phyloP scores from a whole-genome alignment of 129 eudicot genomes.

The Lonicera japonica region DNA sequence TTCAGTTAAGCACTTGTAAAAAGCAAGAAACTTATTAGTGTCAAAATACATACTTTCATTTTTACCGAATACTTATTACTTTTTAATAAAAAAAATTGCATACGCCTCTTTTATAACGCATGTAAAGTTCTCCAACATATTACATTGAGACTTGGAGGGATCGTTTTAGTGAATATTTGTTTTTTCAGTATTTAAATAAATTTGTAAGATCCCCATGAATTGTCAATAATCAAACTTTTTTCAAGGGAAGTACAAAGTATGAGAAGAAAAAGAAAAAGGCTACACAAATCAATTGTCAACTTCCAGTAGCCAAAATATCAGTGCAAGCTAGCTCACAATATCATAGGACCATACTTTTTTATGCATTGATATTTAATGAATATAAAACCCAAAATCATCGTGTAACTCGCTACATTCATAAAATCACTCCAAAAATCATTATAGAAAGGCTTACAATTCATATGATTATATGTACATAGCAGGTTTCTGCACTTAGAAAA shows the following conservation, averaged over 20 bases:
- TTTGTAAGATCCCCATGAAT: too few species aligned
- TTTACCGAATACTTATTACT: too few species aligned
- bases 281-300: neutral
- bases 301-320: neutral
- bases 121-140: too few species aligned
- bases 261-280: neutral
- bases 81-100: too few species aligned
- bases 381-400: neutral
- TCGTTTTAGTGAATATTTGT: too few species aligned
- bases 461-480: neutral
- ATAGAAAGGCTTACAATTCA: neutral
- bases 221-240: neutral
- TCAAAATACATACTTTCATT: too few species aligned
- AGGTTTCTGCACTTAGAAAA: constrained; percentile 71
- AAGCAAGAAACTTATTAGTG: too few species aligned
- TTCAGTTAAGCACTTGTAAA: too few species aligned
- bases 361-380: too few species aligned
- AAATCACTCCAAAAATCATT: neutral
- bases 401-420: neutral
- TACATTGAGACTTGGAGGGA: too few species aligned
- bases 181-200: too few species aligned
- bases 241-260: neutral
- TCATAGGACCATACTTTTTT: neutral
- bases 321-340: neutral
- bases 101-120: too few species aligned